A percentile compares a stretch with the other conserved stretches of the same genome.
Conservation (phyloP, 176 grass and related monocot species). For the Raddia guianensis region DNA sequence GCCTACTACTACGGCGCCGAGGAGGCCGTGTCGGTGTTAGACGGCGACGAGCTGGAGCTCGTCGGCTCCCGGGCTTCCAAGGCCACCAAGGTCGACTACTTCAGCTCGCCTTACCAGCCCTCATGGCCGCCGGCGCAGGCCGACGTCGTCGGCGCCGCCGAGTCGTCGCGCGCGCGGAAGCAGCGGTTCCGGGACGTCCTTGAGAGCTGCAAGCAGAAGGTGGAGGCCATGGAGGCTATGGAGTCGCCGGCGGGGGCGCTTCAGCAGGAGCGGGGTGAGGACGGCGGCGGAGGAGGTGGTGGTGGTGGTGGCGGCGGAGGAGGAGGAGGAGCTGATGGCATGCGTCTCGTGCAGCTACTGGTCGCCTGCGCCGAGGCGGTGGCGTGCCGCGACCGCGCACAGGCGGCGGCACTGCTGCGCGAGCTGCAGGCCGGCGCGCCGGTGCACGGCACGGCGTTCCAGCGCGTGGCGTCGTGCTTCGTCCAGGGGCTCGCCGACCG, state of each 20-base stretch:
- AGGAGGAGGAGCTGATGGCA: slow-evolving; percentile 33
- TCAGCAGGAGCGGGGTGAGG: slow-evolving; percentile 13
- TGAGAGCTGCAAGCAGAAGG: slow-evolving; percentile 68
- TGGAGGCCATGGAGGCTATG: slow-evolving; percentile 55
- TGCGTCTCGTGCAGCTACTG: slow-evolving; percentile 68
- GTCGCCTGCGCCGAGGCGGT: slow-evolving; percentile 80
- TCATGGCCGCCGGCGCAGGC: slow-evolving; percentile 30
- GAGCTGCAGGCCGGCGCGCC: slow-evolving; percentile 56
- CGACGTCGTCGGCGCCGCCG: slow-evolving; percentile 11
- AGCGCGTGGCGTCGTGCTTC: slow-evolving; percentile 77
- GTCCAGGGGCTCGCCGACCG: slow-evolving; percentile 69
- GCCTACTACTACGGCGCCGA: slow-evolving; percentile 19
- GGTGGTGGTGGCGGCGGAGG: not conserved
- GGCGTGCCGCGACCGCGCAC: slow-evolving; percentile 69
- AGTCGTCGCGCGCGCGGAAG: slow-evolving; percentile 48
- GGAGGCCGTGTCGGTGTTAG: slow-evolving; percentile 35
- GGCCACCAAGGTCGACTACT: slow-evolving; percentile 43
- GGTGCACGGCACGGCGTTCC: slow-evolving; percentile 69
- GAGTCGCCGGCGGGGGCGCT: slow-evolving; percentile 18
- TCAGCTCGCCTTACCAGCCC: slow-evolving; percentile 45
- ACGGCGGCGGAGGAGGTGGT: not conserved
- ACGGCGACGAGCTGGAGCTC: slow-evolving; percentile 39
- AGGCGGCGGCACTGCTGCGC: slow-evolving; percentile 52
- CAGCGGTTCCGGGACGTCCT: slow-evolving; percentile 50
- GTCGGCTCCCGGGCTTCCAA: slow-evolving; percentile 30